Evolutionary conservation across 73 alveolate genomes (phyloP).

Genomic region (Paramecium bursaria): DNA sequence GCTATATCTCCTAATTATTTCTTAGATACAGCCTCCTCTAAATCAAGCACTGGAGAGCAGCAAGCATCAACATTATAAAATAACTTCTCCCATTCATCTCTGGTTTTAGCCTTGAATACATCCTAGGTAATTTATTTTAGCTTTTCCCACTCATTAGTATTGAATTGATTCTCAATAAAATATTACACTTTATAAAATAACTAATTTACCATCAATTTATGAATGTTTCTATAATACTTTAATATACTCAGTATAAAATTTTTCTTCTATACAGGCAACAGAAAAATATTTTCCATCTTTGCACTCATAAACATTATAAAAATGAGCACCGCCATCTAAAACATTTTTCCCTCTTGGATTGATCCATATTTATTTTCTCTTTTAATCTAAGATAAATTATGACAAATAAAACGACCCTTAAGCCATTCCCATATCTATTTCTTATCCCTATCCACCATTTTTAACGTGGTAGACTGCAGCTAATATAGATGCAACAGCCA

Average conservation of each 20-base stretch:
- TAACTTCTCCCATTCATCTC: conserved; percentile 34
- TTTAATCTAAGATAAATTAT: conserved; percentile 45
- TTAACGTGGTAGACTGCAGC: conserved; percentile 26
- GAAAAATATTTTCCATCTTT: conserved; percentile 60
- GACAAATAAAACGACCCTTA: conserved; percentile 32
- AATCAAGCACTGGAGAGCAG: conserved; percentile 37
- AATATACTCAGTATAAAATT: conserved; percentile 42
- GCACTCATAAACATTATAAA: conserved; percentile 51
- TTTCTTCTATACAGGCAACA: conserved; percentile 59
- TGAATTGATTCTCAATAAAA: conserved; percentile 4
- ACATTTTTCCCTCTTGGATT: conserved; percentile 58
- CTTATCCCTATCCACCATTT: conserved; percentile 35
- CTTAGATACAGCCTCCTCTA: conserved; percentile 23
- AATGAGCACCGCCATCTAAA: conserved; percentile 64
- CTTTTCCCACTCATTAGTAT: conserved; percentile 47
- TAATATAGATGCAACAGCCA: conserved; percentile 46
- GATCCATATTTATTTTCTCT: conserved; percentile 23
- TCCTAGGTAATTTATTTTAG: background rate
- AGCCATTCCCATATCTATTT: conserved; percentile 61
- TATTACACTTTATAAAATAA: background rate
- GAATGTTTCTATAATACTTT: conserved; percentile 12
- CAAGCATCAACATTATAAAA: conserved; percentile 44
- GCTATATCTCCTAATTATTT: conserved; percentile 1
- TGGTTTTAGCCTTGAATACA: conserved; percentile 31
- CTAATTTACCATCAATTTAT: background rate